Evolutionary conservation across 768 basidiomycete species (phyloP), one percentile per base, ranked within the genome.

Genomic region (Lactifluus hygrophoroides): DNA sequence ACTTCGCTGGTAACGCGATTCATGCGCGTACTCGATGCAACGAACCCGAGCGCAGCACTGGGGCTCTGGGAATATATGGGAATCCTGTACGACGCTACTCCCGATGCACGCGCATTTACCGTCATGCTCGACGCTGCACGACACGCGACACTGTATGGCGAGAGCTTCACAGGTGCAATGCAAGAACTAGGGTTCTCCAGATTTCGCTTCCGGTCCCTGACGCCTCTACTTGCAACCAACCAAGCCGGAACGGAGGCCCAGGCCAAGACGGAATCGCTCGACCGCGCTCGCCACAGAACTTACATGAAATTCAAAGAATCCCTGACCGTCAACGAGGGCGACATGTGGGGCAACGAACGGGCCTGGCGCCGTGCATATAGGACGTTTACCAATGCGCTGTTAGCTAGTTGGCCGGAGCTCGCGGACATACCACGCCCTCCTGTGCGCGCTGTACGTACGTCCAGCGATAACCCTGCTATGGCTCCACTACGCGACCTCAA

Each of bases 51-150:
- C 63, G 71, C 78, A 7, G 76, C 85, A 3, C 84, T 88, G 67
- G 71, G 71, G 43, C 65, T 90, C 1, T 92, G 87, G 85, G 82
- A 85, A n/a, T 70, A 81, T 25, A 80, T 89, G 70, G 72, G 72
- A 3, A 65, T 69, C 0, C 68, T 90, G 3, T 93, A 86, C 67
- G 76, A 73, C 5, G 72, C 84, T 0, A 68, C 72, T 3, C 85
- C 84, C 0, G 79, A 86, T 46, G 68, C 75, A 17, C 68, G 70
- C 50, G 80, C 85, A 30, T 77, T 92, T 52, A 74, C 76, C 44
- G 73, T 84, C 53, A 66, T 92, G 11, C 75, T 91, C 48, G 77
- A 82, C 52, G 74, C 82, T 1, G 83, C 85, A 1, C 74, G 83
- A 3, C 71, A 77, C 17, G 80, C 82, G 4, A 70, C 73, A 23